These are phyloP conservation scores for Lentinula boryana DNA, from an alignment of 768 basidiomycete species.

Conservation along the genomic window DNA sequence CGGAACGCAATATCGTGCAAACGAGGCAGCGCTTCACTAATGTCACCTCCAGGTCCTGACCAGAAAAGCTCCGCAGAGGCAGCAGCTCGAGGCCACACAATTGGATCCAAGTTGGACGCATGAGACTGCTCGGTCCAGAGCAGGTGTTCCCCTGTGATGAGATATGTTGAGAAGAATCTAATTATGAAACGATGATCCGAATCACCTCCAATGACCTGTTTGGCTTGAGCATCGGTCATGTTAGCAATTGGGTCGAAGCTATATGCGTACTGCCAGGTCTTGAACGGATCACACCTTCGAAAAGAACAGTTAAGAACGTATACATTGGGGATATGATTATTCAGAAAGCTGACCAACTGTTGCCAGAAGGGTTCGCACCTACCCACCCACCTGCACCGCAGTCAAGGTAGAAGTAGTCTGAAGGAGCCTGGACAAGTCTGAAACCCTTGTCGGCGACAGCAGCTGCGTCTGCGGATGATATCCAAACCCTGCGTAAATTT, in stretches of 20 bases:
- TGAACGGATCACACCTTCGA: constrained; percentile 54
- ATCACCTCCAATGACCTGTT: constrained; percentile 64
- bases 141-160: constrained; percentile 39
- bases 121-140: constrained; percentile 74
- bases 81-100: constrained; percentile 69
- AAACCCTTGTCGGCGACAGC: constrained; percentile 56
- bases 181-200: background rate
- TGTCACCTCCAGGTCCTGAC: constrained; percentile 46
- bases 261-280: constrained; percentile 72
- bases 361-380: constrained; percentile 30
- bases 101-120: constrained; percentile 61
- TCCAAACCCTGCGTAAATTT: constrained; percentile 55
- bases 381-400: constrained; percentile 69
- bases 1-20: constrained; percentile 61
- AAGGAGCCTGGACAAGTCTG: constrained; percentile 61
- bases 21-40: constrained; percentile 48
- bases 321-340: background rate
- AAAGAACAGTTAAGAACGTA: background rate
- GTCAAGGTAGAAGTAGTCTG: constrained; percentile 79
- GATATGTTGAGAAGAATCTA: background rate
- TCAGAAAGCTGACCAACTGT: constrained; percentile 46
- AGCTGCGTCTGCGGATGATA: constrained; percentile 53
- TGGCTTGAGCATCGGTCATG: constrained; percentile 37
- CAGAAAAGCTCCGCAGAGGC: constrained; percentile 75
- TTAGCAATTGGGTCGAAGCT: constrained; percentile 68